Base-by-base conservation (phyloP, 768 basidiomycete genomes). In the Phlebiopsis flavidoalba region DNA sequence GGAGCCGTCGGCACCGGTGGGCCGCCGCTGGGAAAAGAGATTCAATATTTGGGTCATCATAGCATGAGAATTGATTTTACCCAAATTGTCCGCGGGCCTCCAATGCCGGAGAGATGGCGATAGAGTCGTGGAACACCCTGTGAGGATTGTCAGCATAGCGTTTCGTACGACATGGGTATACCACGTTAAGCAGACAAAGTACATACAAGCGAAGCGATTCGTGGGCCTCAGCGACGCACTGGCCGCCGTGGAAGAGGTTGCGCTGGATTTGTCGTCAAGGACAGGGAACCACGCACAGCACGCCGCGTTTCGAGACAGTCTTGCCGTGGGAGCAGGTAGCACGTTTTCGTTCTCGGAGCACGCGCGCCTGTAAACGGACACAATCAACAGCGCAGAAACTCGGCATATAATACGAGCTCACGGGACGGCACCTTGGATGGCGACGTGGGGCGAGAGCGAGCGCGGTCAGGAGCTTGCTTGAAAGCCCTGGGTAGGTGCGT, bases 1-100 rank as follows among this genome's bases (percentile, higher is more conserved):
- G 6, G 80, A 82, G 31, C 80, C 83, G 59, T 83, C 82, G 47
- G 70, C 71, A 8, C 73, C 73, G n/a, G n/a, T n/a, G n/a, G n/a
- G 31, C 69, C 70, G 46, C 73, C 71, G 24, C 63, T 67, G 58
- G 50, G 46, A 31, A 6, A 31, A 31, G 6, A 31, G 26, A 31
- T 31, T 31, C 3, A 31, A 31, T 31, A 6, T 2, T 6, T 51
- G 37, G 49, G 31, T 58, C 22, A 4, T 8, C 12, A 24, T 14
- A 12, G 33, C 15, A 22, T 58, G 26, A 31, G 6, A 6, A 31
- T 31, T 31, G 62, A 66, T 24, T 57, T 4, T 49, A 62, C 61
- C 70, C 71, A 19, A 14, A 61, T 35, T 67, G 65, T 8, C 67
- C 3, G 48, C 46, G 67, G 62, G 21, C 69, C 68, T 43, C 31